Conservation (phyloP, 352 stramenopile genomes). For the Pythium chondricola region DNA sequence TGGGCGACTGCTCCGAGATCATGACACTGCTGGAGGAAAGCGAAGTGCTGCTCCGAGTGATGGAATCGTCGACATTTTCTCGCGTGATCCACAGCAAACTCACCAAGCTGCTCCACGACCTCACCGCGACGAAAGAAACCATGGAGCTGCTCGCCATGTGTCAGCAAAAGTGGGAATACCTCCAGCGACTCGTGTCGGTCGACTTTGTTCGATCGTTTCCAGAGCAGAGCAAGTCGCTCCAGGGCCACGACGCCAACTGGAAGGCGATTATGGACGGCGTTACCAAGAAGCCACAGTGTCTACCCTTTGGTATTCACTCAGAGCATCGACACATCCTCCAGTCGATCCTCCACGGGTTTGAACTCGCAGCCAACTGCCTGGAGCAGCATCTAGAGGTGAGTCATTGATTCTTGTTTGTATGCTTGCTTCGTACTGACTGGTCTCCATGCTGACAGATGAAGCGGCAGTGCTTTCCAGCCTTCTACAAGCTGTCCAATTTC, state of each 20-base stretch:
- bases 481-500: slow-evolving; percentile 58
- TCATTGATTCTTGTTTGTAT: too few species aligned
- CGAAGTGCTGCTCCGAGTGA: slow-evolving; percentile 63
- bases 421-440: too few species aligned
- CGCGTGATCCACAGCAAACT: slow-evolving; percentile 42
- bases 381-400: slow-evolving; percentile 47
- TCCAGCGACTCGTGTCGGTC: slow-evolving; percentile 47
- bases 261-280: slow-evolving; percentile 39
- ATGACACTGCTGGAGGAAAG: slow-evolving; percentile 57
- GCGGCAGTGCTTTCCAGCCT: slow-evolving; percentile 46
- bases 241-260: slow-evolving; percentile 49
- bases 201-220: slow-evolving; percentile 60
- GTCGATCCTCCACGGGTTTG: slow-evolving; percentile 44
- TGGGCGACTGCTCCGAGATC: slow-evolving; percentile 57
- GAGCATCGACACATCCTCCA: slow-evolving; percentile 39
- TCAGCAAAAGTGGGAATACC: slow-evolving; percentile 63
- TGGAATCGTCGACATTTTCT: slow-evolving; percentile 65
- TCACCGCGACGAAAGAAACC: slow-evolving; percentile 40
- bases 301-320: slow-evolving; percentile 41
- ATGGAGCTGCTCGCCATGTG: slow-evolving; percentile 49
- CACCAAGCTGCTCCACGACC: slow-evolving; percentile 38
- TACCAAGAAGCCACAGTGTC: slow-evolving; percentile 41
- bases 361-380: slow-evolving; percentile 36
- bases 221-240: slow-evolving; percentile 46
- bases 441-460: slow-evolving; percentile 24